Conservation (phyloP, 2,329 filamentous ascomycete genomes). For the Plectosphaerella sp. region DNA sequence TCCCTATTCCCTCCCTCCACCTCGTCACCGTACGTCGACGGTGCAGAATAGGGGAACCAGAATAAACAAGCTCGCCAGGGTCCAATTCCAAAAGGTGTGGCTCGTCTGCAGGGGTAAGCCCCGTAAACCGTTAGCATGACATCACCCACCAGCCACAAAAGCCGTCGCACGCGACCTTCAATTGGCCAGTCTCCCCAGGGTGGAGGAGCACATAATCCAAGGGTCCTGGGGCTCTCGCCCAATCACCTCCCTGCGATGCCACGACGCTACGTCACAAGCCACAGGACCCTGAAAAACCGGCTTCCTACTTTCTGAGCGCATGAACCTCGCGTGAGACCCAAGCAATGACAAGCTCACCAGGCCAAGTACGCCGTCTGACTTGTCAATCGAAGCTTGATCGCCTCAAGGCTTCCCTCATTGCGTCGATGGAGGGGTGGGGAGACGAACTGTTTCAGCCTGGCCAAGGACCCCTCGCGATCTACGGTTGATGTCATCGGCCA, state of each 20-base stretch:
- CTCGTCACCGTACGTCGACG: no score
- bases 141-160: slow-evolving; percentile 1
- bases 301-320: not conserved
- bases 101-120: no score
- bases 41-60: no score
- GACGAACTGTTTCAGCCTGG: not conserved
- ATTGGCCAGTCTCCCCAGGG: not conserved
- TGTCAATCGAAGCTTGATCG: not conserved
- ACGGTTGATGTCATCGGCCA: slow-evolving; percentile 1
- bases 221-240: not conserved
- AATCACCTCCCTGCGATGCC: not conserved
- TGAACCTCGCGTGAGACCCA: not conserved
- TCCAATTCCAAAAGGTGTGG: no score
- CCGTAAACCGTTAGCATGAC: not conserved
- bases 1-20: no score
- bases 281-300: slow-evolving; percentile 6
- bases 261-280: slow-evolving; percentile 3
- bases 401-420: not conserved
- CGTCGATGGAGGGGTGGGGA: not conserved
- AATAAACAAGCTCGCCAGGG: no score
- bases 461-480: not conserved
- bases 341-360: not conserved
- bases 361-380: not conserved
- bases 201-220: not conserved
- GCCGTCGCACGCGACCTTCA: not conserved